Evolutionary conservation across 2,329 filamentous ascomycete genomes (phyloP).

Genomic region (Pyrenophora tritici-repentis): DNA sequence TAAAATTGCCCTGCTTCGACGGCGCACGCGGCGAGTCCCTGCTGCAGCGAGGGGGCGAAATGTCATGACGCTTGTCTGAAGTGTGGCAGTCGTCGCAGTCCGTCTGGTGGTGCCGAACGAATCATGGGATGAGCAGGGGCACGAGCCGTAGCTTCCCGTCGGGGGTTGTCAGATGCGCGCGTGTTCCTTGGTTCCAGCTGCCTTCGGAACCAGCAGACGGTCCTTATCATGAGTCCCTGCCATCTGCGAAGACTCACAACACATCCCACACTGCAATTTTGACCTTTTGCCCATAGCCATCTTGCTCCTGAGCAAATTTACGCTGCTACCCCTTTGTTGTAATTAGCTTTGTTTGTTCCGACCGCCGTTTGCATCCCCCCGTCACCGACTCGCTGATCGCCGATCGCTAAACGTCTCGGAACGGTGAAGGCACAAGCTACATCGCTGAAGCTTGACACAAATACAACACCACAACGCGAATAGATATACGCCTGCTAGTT

Average conservation of each 20-base stretch:
- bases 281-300: neutral
- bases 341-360: constrained; percentile 1
- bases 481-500: constrained; percentile 23
- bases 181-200: constrained; percentile 23
- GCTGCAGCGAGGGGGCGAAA: constrained; percentile 9
- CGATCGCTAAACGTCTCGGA: constrained; percentile 28
- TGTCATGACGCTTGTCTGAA: constrained; percentile 16
- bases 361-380: constrained; percentile 24
- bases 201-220: constrained; percentile 14
- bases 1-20: constrained; percentile 20
- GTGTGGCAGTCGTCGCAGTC: constrained; percentile 11
- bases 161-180: constrained; percentile 18
- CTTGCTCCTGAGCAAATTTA: neutral
- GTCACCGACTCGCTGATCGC: constrained; percentile 34
- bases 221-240: constrained; percentile 20
- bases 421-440: constrained; percentile 31
- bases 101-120: constrained; percentile 22
- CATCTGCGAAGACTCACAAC: constrained; percentile 5
- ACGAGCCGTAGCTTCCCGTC: constrained; percentile 25
- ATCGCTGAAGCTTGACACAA: constrained; percentile 39
- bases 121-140: constrained; percentile 17
- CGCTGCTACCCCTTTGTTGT: constrained; percentile 1
- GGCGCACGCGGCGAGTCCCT: constrained; percentile 10
- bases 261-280: constrained; percentile 14
- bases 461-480: constrained; percentile 21